phyloP scores from a whole-genome alignment of 2,329 filamentous ascomycete species.

The Pseudocercospora eumusae region DNA sequence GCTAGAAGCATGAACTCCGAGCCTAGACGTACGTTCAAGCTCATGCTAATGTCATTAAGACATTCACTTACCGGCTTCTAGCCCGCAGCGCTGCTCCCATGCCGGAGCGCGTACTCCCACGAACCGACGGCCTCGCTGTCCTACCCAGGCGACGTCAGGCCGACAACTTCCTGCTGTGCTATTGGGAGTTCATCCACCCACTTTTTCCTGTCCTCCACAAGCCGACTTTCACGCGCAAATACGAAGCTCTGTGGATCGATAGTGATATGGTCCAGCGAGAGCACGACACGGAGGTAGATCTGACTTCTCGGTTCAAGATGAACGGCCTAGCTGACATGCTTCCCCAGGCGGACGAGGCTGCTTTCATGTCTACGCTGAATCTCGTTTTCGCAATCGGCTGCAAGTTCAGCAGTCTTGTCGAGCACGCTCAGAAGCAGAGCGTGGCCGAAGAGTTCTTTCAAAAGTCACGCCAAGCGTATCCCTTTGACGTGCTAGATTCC shows the following conservation, averaged over 20 bases:
- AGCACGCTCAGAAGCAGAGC: slow-evolving; percentile 28
- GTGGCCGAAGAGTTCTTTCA: slow-evolving; percentile 35
- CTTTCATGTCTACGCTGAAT: slow-evolving; percentile 32
- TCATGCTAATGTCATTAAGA: not conserved
- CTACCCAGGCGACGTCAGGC: slow-evolving; percentile 31
- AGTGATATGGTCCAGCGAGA: slow-evolving; percentile 13
- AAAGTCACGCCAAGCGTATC: slow-evolving; percentile 31
- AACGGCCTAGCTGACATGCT: not conserved
- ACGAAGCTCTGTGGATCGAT: slow-evolving; percentile 30
- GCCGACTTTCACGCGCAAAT: slow-evolving; percentile 31
- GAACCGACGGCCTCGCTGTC: slow-evolving; percentile 27
- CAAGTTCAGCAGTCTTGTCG: slow-evolving; percentile 31
- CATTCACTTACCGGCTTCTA: not conserved
- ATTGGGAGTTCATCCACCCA: slow-evolving; percentile 35
- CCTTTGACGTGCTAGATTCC: slow-evolving; percentile 33
- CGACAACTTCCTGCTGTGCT: slow-evolving; percentile 33
- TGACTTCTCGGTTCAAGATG: not conserved
- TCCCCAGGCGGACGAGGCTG: slow-evolving; percentile 29
- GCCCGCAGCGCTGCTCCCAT: slow-evolving; percentile 14
- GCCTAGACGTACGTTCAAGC: not conserved
- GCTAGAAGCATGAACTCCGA: slow-evolving; percentile 15
- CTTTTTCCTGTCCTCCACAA: slow-evolving; percentile 34
- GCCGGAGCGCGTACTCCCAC: slow-evolving; percentile 24
- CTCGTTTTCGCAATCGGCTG: slow-evolving; percentile 33
- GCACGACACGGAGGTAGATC: not conserved